Base-by-base conservation (phyloP, 768 basidiomycete species). In the Tulasnella sp. region DNA sequence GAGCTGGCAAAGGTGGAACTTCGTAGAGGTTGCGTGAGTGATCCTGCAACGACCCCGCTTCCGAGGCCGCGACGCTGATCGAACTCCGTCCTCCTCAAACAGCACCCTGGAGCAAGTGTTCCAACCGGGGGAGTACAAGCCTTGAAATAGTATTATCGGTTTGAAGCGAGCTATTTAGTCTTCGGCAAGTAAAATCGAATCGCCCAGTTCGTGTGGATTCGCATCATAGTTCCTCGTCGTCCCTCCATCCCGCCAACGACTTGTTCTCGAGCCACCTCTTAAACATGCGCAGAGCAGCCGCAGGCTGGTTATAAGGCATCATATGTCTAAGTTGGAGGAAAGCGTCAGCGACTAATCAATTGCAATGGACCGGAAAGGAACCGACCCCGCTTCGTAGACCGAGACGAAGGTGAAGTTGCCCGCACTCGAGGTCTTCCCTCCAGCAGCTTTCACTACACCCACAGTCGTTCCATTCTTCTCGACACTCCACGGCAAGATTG, bases 351-450 rank as follows among this genome's bases (percentile, higher is more conserved):
- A 59, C 11, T n/a, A n/a, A 32, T 2, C 26, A 7, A 16, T 6
- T 14, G 22, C 26, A 2, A 0, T 59, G 8, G 4, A 59, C 12
- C 8, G 22, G 0, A 7, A 9, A 59, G 32, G 26, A 29, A 29
- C 52, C 1, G 5, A 94, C 85, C 94, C 95, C 29, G 94, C 92
- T 75, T 91, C 89, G 75, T 86, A 82, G 39, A 96, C 84, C 42
- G 84, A 84, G 12, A 92, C 90, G 74, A 90, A 95, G 0, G 92
- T 92, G 63, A 94, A 82, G 76, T 93, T 94, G 19, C 94, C 92
- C 2, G 90, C 90, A 32, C 7, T 5, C 12, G 85, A 83, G 72
- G 82, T 83, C 19, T 81, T 82, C 2, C 88, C 87, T 52, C 89
- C 90, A 1, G 91, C 90, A 47, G 84, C 84, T 73, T 90, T 86